phyloP scores from a whole-genome alignment of 179 eudicot species.

The Camellia oleifera region DNA sequence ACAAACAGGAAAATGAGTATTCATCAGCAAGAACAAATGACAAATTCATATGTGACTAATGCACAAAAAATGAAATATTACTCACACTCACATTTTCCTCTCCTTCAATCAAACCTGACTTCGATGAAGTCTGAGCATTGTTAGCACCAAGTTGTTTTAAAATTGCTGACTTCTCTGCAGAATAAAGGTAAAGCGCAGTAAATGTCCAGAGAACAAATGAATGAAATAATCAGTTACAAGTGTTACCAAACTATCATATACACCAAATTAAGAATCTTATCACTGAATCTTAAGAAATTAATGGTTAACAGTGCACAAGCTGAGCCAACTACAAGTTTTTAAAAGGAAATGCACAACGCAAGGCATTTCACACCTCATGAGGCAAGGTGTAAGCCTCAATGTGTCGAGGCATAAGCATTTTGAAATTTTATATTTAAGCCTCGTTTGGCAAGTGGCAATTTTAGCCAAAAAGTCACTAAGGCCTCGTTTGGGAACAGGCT shows the following conservation, averaged over 20 bases:
- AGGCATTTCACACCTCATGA: no score
- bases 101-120: conserved; percentile 32
- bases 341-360: no score
- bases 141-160: conserved; percentile 36
- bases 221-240: neutral
- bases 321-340: neutral
- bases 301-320: neutral
- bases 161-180: conserved; percentile 41
- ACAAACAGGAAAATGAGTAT: conserved; percentile 6
- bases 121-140: conserved; percentile 23
- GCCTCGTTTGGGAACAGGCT: no score
- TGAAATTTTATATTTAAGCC: no score
- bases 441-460: no score
- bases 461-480: no score
- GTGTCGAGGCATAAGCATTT: no score
- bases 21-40: neutral
- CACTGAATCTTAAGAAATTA: neutral
- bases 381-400: no score
- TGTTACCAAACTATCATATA: neutral
- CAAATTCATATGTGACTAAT: neutral
- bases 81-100: conserved; percentile 59
- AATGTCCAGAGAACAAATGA: neutral
- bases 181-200: neutral
- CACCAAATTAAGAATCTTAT: neutral
- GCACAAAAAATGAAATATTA: neutral